Evolutionary conservation across 2,329 filamentous ascomycete genomes (phyloP).

Genomic region (Venturia pyrina): DNA sequence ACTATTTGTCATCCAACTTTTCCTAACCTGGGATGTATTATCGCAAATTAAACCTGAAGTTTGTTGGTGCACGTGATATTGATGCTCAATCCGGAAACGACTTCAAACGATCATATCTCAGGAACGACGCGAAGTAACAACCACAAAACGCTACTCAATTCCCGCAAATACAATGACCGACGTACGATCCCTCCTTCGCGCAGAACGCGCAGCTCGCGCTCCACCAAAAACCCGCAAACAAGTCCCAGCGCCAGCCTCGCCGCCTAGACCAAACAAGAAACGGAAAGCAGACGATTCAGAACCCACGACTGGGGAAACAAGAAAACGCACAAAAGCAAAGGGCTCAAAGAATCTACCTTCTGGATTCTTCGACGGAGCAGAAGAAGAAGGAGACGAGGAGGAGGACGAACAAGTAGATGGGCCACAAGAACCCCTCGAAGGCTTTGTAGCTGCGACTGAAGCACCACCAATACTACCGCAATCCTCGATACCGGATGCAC

Average conservation of each 20-base stretch:
- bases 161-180: conserved; percentile 11
- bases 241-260: conserved; percentile 1
- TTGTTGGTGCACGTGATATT: no score
- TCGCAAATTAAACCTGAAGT: no score
- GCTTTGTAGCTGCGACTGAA: conserved; percentile 3
- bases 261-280: conserved; percentile 11
- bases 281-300: conserved; percentile 12
- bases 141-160: background rate
- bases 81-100: no score
- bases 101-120: no score
- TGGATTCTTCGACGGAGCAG: conserved; percentile 8
- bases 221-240: conserved; percentile 8
- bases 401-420: background rate
- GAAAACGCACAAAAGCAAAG: conserved; percentile 5
- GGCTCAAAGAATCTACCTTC: background rate
- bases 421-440: background rate
- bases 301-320: background rate
- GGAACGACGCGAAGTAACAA: background rate
- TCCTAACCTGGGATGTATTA: no score
- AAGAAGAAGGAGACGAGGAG: background rate
- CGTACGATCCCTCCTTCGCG: conserved; percentile 13
- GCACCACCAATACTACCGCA: conserved; percentile 4
- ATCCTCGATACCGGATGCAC: background rate
- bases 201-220: conserved; percentile 14
- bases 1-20: no score